phyloP scores from a whole-genome alignment of 2,329 filamentous ascomycete genomes.

The Monosporascus sp. region DNA sequence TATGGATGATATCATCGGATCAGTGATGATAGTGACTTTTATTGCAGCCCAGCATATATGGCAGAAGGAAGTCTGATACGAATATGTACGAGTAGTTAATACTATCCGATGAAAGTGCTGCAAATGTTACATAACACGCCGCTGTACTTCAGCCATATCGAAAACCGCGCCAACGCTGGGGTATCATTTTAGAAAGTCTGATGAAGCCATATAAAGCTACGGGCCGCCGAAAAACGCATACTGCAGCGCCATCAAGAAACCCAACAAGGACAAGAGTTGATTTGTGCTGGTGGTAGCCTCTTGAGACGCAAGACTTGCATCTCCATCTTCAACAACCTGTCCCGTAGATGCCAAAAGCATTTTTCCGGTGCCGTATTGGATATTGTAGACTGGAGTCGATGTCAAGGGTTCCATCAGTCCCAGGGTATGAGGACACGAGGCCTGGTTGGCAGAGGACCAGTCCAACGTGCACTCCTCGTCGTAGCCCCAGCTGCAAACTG shows the following conservation, averaged over 20 bases:
- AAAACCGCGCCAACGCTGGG: neutral
- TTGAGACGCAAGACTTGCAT: neutral
- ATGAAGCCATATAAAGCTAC: neutral
- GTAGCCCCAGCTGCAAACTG: conserved; percentile 42
- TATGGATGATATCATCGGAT: no score
- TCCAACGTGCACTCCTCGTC: conserved; percentile 47
- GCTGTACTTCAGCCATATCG: neutral
- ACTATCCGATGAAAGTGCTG: no score
- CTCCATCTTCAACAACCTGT: conserved; percentile 15
- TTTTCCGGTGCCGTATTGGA: conserved; percentile 45
- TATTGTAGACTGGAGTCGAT: conserved; percentile 41
- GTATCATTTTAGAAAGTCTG: neutral
- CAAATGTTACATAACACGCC: no score
- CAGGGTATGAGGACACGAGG: conserved; percentile 41
- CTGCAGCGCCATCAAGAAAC: neutral
- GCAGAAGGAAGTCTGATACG: no score
- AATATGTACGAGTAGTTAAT: no score
- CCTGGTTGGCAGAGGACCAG: conserved; percentile 45
- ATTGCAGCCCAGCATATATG: no score
- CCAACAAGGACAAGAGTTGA: neutral
- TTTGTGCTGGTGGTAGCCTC: neutral
- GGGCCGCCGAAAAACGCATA: neutral
- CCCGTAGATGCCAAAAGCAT: conserved; percentile 28
- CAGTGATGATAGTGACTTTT: no score
- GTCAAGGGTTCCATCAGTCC: conserved; percentile 30